These are phyloP conservation scores for Pleurostoma richardsiae DNA, from an alignment of 2,329 filamentous ascomycete species.

Conservation along the genomic window DNA sequence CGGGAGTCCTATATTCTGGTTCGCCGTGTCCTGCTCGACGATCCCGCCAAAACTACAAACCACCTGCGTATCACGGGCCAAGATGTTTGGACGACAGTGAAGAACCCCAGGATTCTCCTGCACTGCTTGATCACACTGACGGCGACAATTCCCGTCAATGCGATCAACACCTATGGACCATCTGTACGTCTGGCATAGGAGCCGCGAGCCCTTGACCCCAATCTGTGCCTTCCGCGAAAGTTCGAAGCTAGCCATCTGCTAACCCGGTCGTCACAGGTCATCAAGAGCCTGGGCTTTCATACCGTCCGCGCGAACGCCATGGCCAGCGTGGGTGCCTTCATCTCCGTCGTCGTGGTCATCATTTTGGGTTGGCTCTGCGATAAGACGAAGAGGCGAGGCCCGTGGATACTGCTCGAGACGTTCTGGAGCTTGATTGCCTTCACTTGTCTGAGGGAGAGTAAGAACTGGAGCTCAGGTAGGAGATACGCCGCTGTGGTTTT, in stretches of 20 bases:
- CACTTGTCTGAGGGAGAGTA: slow-evolving; percentile 12
- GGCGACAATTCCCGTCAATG: slow-evolving; percentile 42
- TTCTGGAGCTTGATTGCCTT: slow-evolving; percentile 29
- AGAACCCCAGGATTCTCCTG: slow-evolving; percentile 45
- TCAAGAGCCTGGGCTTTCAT: slow-evolving; percentile 46
- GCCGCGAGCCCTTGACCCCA: no score
- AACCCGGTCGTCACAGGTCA: slow-evolving; percentile 19
- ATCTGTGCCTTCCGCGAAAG: no score
- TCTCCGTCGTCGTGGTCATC: slow-evolving; percentile 47
- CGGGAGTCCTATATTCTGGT: slow-evolving; percentile 18
- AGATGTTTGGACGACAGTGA: slow-evolving; percentile 29
- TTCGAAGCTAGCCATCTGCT: no score
- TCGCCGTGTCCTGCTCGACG: no score
- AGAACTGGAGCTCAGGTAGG: slow-evolving; percentile 11
- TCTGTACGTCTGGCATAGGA: slow-evolving; percentile 18
- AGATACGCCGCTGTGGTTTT: slow-evolving; percentile 49
- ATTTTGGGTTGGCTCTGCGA: slow-evolving; percentile 48
- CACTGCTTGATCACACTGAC: slow-evolving; percentile 45
- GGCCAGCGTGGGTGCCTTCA: slow-evolving; percentile 47
- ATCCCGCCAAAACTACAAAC: slow-evolving; percentile 20
- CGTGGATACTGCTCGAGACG: slow-evolving; percentile 39
- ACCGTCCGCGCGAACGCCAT: slow-evolving; percentile 43
- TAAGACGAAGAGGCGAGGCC: slow-evolving; percentile 40
- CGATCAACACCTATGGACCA: slow-evolving; percentile 47
- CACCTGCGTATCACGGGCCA: slow-evolving; percentile 27